Evolutionary conservation across 225 moss, liverwort and hornwort species (phyloP).

Genomic region (Thuidium tamariscinum): DNA sequence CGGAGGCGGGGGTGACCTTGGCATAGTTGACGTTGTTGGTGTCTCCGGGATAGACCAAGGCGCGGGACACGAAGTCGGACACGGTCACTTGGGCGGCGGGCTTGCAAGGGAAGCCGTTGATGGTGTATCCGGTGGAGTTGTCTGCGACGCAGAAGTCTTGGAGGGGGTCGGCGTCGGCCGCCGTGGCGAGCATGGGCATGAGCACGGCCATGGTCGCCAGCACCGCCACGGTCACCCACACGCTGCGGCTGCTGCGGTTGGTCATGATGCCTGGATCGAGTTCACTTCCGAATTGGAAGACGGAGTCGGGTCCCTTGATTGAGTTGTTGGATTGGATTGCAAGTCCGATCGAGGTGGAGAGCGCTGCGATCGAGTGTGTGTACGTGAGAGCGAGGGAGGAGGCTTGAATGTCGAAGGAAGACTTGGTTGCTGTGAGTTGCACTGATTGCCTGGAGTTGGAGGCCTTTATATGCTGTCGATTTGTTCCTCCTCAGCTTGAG

Average conservation of each 20-base stretch:
- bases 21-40: background rate
- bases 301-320: too few relatives aligned
- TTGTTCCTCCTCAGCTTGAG: background rate
- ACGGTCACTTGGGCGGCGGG: background rate
- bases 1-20: background rate
- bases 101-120: background rate
- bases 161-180: background rate
- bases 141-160: background rate
- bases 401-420: background rate
- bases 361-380: too few relatives aligned
- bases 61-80: background rate
- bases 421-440: rapidly evolving
- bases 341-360: background rate
- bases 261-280: background rate
- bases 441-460: background rate
- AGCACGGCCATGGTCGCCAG: background rate
- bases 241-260: background rate
- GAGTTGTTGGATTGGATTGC: too few relatives aligned
- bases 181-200: background rate
- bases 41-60: background rate
- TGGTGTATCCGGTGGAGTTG: background rate
- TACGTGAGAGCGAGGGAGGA: too few relatives aligned
- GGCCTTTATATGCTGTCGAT: background rate
- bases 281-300: too few relatives aligned
- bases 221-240: background rate